Conservation (phyloP, 2,329 filamentous ascomycete genomes). For the Myrmaecium sp. region DNA sequence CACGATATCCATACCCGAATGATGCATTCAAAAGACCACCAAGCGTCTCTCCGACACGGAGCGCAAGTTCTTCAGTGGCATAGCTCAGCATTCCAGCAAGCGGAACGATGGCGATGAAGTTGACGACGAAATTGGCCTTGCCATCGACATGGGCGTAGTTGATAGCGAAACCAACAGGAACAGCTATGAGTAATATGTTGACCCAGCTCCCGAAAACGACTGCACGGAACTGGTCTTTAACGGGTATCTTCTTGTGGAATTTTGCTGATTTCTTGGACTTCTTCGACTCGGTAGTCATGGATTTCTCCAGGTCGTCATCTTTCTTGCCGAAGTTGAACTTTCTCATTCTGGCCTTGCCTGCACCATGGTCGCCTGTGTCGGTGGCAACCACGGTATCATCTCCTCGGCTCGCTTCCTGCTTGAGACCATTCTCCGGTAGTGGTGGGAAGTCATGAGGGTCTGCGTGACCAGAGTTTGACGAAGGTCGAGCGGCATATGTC, state of each 20-base stretch:
- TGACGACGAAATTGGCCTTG: slow-evolving; percentile 55
- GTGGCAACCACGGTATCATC: not conserved
- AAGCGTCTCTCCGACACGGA: slow-evolving; percentile 61
- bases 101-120: slow-evolving; percentile 86
- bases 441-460: no score
- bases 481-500: slow-evolving; percentile 13
- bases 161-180: slow-evolving; percentile 59
- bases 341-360: not conserved
- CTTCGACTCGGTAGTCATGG: not conserved
- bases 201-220: slow-evolving; percentile 73
- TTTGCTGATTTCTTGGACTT: no score
- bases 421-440: no score
- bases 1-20: slow-evolving; percentile 46
- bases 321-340: not conserved
- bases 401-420: slow-evolving; percentile 2
- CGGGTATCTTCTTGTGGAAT: no score
- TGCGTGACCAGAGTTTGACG: slow-evolving; percentile 10
- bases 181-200: slow-evolving; percentile 64
- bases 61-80: slow-evolving; percentile 77
- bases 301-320: not conserved
- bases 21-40: slow-evolving; percentile 81
- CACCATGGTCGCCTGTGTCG: not conserved
- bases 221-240: slow-evolving; percentile 44
- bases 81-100: slow-evolving; percentile 75
- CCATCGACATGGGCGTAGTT: slow-evolving; percentile 40